phyloP scores from a whole-genome alignment of 2,329 filamentous ascomycete species.

The Seiridium unicorne region DNA sequence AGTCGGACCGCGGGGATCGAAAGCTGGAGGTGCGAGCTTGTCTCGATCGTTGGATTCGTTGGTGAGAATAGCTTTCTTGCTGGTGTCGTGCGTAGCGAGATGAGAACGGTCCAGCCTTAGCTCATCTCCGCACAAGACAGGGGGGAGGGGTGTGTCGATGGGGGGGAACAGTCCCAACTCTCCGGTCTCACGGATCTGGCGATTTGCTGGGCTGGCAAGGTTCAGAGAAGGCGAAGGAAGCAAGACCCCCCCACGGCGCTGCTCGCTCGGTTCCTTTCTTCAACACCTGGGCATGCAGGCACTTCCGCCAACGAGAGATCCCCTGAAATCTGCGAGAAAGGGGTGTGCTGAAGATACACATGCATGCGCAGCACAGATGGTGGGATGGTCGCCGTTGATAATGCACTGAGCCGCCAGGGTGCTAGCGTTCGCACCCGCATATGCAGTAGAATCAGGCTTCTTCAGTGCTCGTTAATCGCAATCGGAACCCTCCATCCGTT shows the following conservation, averaged over 20 bases:
- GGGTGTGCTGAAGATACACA: background rate
- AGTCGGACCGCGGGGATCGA: background rate
- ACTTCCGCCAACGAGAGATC: background rate
- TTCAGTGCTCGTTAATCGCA: background rate
- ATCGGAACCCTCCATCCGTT: background rate
- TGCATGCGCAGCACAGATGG: background rate
- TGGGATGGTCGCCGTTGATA: background rate
- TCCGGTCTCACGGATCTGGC: background rate
- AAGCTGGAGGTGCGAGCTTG: background rate
- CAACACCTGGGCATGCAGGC: background rate
- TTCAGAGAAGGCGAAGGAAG: background rate
- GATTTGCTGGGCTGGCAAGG: background rate
- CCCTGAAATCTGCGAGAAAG: background rate
- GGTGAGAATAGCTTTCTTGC: too few relatives aligned
- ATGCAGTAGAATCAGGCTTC: background rate
- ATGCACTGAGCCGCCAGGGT: background rate
- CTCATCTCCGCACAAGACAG: slow-evolving; percentile 1
- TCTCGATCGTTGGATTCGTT: background rate
- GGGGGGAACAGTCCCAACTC: background rate
- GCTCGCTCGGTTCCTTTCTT: background rate
- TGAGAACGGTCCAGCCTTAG: background rate
- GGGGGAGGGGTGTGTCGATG: background rate
- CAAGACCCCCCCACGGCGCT: background rate
- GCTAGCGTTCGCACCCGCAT: background rate
- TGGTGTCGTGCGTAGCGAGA: slow-evolving; percentile 2